Evolutionary conservation across 2,329 filamentous ascomycete genomes (phyloP).

Genomic region (Diaporthe aspalathi): DNA sequence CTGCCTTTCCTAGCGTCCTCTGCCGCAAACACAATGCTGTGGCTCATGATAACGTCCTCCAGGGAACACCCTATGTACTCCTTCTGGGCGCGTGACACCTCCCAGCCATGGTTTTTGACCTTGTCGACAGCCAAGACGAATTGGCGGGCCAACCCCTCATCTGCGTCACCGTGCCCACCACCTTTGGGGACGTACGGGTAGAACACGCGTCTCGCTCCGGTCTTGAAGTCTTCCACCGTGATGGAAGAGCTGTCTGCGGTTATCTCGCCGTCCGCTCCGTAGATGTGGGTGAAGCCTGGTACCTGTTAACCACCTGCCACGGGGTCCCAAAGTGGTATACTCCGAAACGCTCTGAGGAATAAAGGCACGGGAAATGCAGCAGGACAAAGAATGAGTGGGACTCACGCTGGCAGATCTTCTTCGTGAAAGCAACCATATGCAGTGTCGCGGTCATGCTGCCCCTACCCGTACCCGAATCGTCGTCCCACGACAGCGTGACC

Average conservation of each 20-base stretch:
- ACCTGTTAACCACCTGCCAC: no score
- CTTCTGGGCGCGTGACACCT: not conserved
- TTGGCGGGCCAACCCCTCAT: conserved; percentile 11
- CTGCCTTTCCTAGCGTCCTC: conserved; percentile 10
- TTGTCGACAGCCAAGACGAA: conserved; percentile 13
- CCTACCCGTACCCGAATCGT: not conserved
- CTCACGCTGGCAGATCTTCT: conserved; percentile 27
- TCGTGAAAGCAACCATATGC: conserved; percentile 17
- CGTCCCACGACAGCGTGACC: conserved; percentile 14
- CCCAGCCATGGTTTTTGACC: conserved; percentile 17
- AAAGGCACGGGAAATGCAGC: no score
- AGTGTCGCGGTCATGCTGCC: not conserved
- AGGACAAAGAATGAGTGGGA: no score
- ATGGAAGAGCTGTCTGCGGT: conserved; percentile 12
- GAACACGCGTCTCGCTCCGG: not conserved
- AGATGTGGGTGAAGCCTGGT: not conserved
- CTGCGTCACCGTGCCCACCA: not conserved
- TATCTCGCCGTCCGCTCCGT: conserved; percentile 14
- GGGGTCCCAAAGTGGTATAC: no score
- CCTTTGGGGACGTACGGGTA: conserved; percentile 3
- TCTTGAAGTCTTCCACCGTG: conserved; percentile 8
- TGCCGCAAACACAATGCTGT: conserved; percentile 17
- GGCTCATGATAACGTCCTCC: conserved; percentile 17
- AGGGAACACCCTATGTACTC: conserved; percentile 11
- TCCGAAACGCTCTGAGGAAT: no score